Evolutionary conservation across 805 yeast species (phyloP), one percentile per base, ranked within the genome.

Genomic region (Candida sphagnicola): DNA sequence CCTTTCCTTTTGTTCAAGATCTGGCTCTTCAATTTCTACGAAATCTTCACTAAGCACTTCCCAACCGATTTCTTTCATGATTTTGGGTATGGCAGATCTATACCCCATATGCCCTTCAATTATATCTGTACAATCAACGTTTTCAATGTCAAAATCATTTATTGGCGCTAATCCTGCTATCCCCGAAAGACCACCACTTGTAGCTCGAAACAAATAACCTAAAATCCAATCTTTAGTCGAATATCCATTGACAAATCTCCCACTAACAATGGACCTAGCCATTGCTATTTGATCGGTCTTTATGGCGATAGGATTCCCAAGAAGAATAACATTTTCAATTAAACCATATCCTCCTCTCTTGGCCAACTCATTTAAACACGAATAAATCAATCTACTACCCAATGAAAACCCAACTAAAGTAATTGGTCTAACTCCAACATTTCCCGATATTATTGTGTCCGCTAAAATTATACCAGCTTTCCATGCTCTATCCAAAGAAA

Each of bases 71-170:
- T 65, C 61, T 45, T 75, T 74, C 47, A 93, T 57, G 31, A 93
- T 70, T 49, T 78, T 78, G 1, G 99, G 99, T 75, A 93, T 88
- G 10, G 88, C 89, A 45, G 83, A 83, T 65, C 99, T 83, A 62
- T 93, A 93, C n/a, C 85, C 88, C 96, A 93, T 87, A 65, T 93
- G 99, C 1, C 99, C 99, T 43, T 85, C 89, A 3, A 91, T 96
- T 38, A 72, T 51, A 14, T 81, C 88, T 0, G 98, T 85, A 53
- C 95, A 87, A 54, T 93, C 95, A 45, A 83, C 73, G 59, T 91
- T 91, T 47, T 89, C 95, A 21, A 93, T 70, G 24, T 33, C 35
- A 33, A 21, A 33, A 0, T 82, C 85, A 17, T 75, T 70, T 15
- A 78, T 64, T 4, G 90, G 82, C 0, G 95, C 81, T 19, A 93